Evolutionary conservation across 2,329 filamentous ascomycete genomes (phyloP).

Genomic region (Talaromyces amestolkiae): DNA sequence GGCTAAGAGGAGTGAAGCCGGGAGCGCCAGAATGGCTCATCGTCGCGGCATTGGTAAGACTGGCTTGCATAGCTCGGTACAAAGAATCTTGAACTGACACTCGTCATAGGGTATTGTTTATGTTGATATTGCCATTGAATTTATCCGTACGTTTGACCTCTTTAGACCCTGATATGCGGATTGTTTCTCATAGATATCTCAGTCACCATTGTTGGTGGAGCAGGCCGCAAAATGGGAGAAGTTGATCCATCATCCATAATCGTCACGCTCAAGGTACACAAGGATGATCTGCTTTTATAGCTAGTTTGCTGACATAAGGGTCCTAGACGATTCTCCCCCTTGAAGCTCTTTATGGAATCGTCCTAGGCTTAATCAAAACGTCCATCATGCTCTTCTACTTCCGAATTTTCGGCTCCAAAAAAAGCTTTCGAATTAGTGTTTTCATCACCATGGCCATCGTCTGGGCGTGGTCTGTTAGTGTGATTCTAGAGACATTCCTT

Average conservation of each 20-base stretch:
- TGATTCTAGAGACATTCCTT: constrained; percentile 5
- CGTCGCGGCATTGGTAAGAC: neutral
- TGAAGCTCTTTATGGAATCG: neutral
- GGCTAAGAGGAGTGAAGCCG: neutral
- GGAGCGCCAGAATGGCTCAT: neutral
- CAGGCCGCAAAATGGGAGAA: neutral
- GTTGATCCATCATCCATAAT: neutral
- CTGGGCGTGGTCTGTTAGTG: constrained; percentile 1
- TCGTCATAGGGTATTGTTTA: neutral
- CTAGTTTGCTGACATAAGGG: neutral
- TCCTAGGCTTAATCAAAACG: neutral
- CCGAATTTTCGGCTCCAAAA: neutral
- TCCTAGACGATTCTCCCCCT: neutral
- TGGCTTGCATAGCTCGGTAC: neutral
- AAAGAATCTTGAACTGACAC: neutral
- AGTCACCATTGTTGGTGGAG: neutral
- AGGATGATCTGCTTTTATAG: neutral
- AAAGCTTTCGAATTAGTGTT: neutral
- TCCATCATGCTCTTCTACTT: constrained; percentile 15
- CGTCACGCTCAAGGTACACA: neutral
- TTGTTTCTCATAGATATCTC: neutral
- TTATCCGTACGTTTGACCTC: neutral
- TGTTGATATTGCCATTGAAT: neutral
- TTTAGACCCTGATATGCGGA: neutral
- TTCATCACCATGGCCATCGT: neutral